phyloP scores from a whole-genome alignment of 2,329 filamentous ascomycete species.

The Alternaria infectoria region DNA sequence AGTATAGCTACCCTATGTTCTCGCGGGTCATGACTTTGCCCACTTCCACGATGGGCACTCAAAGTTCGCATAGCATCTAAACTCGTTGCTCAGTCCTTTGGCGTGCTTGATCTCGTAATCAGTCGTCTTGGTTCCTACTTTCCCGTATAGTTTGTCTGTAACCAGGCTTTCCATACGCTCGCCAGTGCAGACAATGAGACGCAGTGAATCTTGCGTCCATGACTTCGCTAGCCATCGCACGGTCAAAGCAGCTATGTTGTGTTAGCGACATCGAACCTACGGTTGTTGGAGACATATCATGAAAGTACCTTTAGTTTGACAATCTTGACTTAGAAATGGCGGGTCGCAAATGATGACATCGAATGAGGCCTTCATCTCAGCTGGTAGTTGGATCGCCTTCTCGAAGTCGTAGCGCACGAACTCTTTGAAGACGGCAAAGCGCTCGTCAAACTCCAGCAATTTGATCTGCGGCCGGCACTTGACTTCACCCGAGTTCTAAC shows the following conservation, averaged over 20 bases:
- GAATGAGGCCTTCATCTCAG: conserved; percentile 65
- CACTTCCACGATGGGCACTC: conserved; percentile 61
- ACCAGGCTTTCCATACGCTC: conserved; percentile 75
- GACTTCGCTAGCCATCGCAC: conserved; percentile 72
- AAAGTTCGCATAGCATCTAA: conserved; percentile 80
- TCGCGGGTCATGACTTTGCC: conserved; percentile 18
- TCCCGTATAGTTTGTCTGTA: conserved; percentile 66
- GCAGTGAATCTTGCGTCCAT: conserved; percentile 46
- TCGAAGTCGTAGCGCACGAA: conserved; percentile 79
- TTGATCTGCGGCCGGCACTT: conserved; percentile 61
- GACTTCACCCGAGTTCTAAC: conserved; percentile 40
- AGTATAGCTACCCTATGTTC: not conserved
- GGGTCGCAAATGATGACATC: conserved; percentile 78
- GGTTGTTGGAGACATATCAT: not conserved
- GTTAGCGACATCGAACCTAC: conserved; percentile 10
- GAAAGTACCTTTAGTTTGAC: conserved; percentile 72
- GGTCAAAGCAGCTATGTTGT: conserved; percentile 69
- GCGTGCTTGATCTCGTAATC: conserved; percentile 72
- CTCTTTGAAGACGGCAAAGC: conserved; percentile 76
- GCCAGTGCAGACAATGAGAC: conserved; percentile 74
- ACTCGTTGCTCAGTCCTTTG: conserved; percentile 80
- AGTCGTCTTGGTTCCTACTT: conserved; percentile 68
- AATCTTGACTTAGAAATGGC: conserved; percentile 80
- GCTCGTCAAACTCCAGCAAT: conserved; percentile 75
- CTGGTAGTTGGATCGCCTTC: conserved; percentile 69